Conservation (phyloP, 106 monocot species). For the Phalaenopsis equestris region DNA sequence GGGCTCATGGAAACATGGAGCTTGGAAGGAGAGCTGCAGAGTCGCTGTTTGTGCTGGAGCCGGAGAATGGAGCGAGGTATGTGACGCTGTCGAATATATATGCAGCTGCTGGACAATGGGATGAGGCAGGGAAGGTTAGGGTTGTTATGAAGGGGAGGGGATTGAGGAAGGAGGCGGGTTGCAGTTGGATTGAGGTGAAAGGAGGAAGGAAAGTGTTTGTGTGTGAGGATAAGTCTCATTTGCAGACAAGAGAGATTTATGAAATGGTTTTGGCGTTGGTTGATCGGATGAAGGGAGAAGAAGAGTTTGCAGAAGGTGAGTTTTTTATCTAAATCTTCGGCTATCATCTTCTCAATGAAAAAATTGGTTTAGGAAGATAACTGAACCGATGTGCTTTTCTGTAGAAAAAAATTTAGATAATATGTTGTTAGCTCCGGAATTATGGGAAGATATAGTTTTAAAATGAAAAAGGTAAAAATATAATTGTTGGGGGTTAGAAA, state of each 20-base stretch:
- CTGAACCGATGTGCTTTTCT: too few relatives aligned
- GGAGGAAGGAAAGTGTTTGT: conserved; percentile 38
- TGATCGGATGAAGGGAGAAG: conserved; percentile 32
- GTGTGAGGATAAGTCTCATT: conserved; percentile 37
- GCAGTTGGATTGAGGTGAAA: conserved; percentile 61
- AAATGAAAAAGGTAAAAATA: too few relatives aligned
- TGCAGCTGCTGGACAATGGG: conserved; percentile 55
- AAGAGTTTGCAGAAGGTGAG: background rate
- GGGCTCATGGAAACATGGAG: conserved; percentile 43
- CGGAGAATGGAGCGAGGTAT: conserved; percentile 53
- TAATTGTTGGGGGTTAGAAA: too few relatives aligned
- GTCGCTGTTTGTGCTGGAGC: conserved; percentile 41
- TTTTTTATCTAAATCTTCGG: background rate
- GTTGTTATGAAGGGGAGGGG: conserved; percentile 53
- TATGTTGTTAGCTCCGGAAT: too few relatives aligned
- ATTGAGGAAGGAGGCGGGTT: conserved; percentile 47
- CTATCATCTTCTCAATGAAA: background rate
- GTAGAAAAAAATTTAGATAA: too few relatives aligned
- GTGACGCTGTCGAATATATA: conserved; percentile 60
- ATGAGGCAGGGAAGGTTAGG: conserved; percentile 36
- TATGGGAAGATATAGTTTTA: too few relatives aligned
- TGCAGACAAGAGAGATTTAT: conserved; percentile 33
- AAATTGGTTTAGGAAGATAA: too few relatives aligned
- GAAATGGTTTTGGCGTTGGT: conserved; percentile 20
- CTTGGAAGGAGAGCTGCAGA: conserved; percentile 45